These are phyloP conservation scores for Thraustotheca clavata DNA, from an alignment of 352 stramenopile genomes.

Conservation along the genomic window DNA sequence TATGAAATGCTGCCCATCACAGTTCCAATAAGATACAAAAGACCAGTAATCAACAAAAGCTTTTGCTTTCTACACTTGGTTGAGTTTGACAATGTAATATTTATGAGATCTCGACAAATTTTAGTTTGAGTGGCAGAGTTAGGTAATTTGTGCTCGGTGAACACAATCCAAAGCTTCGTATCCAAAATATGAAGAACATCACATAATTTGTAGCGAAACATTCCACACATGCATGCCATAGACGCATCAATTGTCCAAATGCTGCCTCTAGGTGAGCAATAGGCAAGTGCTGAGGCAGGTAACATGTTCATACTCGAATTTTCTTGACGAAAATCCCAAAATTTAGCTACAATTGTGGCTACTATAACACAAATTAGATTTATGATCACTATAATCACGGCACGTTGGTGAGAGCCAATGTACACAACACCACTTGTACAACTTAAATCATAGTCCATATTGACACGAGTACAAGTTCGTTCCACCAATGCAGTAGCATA, in stretches of 20 bases:
- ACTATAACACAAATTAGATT: background rate
- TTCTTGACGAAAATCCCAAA: background rate
- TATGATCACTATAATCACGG: background rate
- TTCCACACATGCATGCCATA: background rate
- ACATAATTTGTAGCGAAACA: background rate
- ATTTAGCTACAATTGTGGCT: background rate
- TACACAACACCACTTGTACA: background rate
- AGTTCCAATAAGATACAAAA: background rate
- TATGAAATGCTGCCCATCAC: conserved; percentile 2
- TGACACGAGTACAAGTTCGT: background rate
- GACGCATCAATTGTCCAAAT: background rate
- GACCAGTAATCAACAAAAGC: background rate
- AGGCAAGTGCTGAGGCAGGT: background rate
- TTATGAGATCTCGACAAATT: background rate
- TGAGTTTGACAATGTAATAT: background rate
- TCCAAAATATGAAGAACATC: background rate
- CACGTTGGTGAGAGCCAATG: background rate
- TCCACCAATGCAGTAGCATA: background rate
- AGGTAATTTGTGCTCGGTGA: background rate
- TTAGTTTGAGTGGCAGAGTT: background rate
- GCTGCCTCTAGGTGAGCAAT: background rate
- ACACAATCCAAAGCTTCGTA: background rate
- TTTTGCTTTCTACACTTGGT: background rate
- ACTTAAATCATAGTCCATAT: background rate
- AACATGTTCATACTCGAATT: background rate